Percentiles rank a stretch among this genome's conserved stretches.
Evolutionary conservation across 306 rosid genomes (phyloP).

Genomic region (Fragaria ananassa): DNA sequence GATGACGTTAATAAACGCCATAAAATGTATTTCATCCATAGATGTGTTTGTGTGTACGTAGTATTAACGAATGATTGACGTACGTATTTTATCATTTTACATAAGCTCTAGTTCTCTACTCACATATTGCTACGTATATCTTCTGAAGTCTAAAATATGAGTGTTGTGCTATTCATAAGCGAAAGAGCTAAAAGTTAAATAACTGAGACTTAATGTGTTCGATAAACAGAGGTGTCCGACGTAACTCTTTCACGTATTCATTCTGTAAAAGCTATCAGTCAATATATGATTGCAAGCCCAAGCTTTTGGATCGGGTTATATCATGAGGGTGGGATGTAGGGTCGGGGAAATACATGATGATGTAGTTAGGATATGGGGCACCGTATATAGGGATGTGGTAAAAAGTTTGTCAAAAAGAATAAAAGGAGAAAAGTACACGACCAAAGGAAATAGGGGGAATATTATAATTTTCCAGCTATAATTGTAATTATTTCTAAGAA

Average conservation of each 20-base stretch:
- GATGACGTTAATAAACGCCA: too few relatives aligned
- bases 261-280: background rate
- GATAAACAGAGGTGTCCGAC: background rate
- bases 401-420: background rate
- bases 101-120: background rate
- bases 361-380: constrained; percentile 4
- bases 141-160: background rate
- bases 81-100: background rate
- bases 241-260: background rate
- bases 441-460: background rate
- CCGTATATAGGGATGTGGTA: constrained; percentile 1
- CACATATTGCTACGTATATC: too few relatives aligned
- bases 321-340: constrained; percentile 1
- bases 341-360: background rate
- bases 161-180: background rate
- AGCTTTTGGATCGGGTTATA: background rate
- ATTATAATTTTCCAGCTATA: background rate
- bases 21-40: too few relatives aligned
- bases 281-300: background rate
- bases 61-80: background rate
- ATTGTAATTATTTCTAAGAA: background rate
- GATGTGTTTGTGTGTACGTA: too few relatives aligned
- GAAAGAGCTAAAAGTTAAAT: background rate
- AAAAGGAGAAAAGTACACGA: background rate
- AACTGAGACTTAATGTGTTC: too few relatives aligned